Conservation (phyloP, 2,329 filamentous ascomycete genomes). For the Westerdykella sp. region DNA sequence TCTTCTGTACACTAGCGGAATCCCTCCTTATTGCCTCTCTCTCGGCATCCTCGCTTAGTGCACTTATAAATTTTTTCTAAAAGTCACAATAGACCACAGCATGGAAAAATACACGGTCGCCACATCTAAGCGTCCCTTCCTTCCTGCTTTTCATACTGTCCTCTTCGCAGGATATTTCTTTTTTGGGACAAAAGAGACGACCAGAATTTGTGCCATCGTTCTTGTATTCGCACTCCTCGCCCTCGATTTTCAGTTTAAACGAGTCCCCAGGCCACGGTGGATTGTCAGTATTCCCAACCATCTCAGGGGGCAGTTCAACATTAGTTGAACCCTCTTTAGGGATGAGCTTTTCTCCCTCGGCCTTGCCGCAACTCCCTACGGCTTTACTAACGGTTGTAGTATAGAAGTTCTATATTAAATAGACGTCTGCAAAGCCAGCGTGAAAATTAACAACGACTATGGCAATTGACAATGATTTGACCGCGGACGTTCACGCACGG, state of each 20-base stretch:
- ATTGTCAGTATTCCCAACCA: conserved; percentile 3
- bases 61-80: background rate
- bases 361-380: conserved; percentile 5
- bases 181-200: conserved; percentile 7
- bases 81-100: conserved; percentile 5
- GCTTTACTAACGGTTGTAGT: conserved; percentile 7
- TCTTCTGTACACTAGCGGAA: too few relatives aligned
- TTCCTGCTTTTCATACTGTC: conserved; percentile 4
- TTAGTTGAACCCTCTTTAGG: conserved; percentile 3
- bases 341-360: conserved; percentile 5
- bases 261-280: conserved; percentile 8
- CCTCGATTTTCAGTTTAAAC: conserved; percentile 9
- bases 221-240: conserved; percentile 9
- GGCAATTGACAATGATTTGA: conserved; percentile 8
- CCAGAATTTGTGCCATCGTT: conserved; percentile 8
- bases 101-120: conserved; percentile 2
- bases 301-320: background rate
- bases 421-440: conserved; percentile 1
- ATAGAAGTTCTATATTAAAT: conserved; percentile 5
- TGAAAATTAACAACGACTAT: conserved; percentile 8
- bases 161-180: conserved; percentile 5
- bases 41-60: too few relatives aligned
- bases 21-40: too few relatives aligned
- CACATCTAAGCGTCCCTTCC: conserved; percentile 4
- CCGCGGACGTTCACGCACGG: background rate